Evolutionary conservation across 2,329 filamentous ascomycete species (phyloP), one percentile per base, ranked within the genome.

Genomic region (Annulohypoxylon truncatum): DNA sequence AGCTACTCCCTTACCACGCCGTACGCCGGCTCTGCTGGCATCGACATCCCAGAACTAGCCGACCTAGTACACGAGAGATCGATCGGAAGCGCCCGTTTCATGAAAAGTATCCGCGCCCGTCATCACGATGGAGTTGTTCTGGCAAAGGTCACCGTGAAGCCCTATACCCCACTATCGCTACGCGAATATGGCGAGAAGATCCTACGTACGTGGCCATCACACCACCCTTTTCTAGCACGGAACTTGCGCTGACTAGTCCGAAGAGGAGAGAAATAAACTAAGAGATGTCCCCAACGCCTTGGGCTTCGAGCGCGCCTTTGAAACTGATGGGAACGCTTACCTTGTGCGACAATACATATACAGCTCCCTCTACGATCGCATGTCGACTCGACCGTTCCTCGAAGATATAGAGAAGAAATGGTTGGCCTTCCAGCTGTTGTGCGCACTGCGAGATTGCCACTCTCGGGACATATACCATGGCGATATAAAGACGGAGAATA

Each of bases 361-460:
- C 80, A 97, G 92, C 83, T 98, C 96, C 22, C 86, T 99, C 3
- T 99, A 99, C 81, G 96, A 99, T 81, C 92, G 96, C 57, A 89
- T 99, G 79, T 97, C 96, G 79, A 99, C 96, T 7, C 89, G 96
- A 6, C 96, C 96, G 0, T 99, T 99, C 73, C 84, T 98, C 8
- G 96, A 99, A 79, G 93, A 97, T 71, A 96, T 99, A 70, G 96
- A 99, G 79, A 98, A 97, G 85, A 97, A 97, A 82, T 99, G 96
- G 96, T 87, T 99, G 53, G 92, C 95, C 0, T 99, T 97, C 74
- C 96, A 99, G 81, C 86, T 99, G 2, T 86, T 99, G 9, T 97
- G 94, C 78, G 94, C 93, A 2, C 83, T 99, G 63, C 90, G 94
- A 61, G 96, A 99, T 79, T 97, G 93, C 74, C 96, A 99, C 78